Evolutionary conservation across 768 basidiomycete genomes (phyloP), one percentile per base, ranked within the genome.

Genomic region (Peribolospora baueri): DNA sequence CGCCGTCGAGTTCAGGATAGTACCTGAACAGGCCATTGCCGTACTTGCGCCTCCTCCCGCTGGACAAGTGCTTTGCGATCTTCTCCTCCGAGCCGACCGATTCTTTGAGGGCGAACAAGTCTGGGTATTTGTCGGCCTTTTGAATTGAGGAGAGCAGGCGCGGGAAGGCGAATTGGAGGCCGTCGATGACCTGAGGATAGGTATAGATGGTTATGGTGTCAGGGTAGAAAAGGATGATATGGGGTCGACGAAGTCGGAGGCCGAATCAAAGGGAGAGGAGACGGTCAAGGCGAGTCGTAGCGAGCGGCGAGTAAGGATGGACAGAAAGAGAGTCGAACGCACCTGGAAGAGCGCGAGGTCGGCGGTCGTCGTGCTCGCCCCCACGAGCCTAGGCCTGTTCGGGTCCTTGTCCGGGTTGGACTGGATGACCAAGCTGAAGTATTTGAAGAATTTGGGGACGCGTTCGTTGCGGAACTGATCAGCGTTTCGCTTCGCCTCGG

Each of bases 321-420:
- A 25, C 25, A 25, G 25, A 25, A 25, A 25, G 25, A 25, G 25
- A 25, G 25, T 25, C 25, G 25, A 25, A 25, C 25, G 25, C 25
- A 25, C 25, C 25, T 69, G 67, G 61, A 68, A 70, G 41, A 72
- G 63, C 14, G 63, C 64, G 36, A 72, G 61, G 62, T 72, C 71
- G 10, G 69, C 70, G 25, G 68, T 68, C 13, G 70, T 69, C 38
- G 65, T 65, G 41, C 55, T 60, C 36, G 56, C 57, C 6, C 68
- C 67, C 11, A 68, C 62, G 25, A 70, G 56, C 50, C 57, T 57
- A 39, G 51, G 46, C 14, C 48, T 51, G 58, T 59, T 40, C 11
- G 41, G 50, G 25, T 56, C 47, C 14, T 51, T 45, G 4, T 37
- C 46, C 13, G 14, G 41, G 55, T 62, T 67, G 36, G 59, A 47